Evolutionary conservation across 2,329 filamentous ascomycete species (phyloP).

Genomic region (Claviceps arundinis): DNA sequence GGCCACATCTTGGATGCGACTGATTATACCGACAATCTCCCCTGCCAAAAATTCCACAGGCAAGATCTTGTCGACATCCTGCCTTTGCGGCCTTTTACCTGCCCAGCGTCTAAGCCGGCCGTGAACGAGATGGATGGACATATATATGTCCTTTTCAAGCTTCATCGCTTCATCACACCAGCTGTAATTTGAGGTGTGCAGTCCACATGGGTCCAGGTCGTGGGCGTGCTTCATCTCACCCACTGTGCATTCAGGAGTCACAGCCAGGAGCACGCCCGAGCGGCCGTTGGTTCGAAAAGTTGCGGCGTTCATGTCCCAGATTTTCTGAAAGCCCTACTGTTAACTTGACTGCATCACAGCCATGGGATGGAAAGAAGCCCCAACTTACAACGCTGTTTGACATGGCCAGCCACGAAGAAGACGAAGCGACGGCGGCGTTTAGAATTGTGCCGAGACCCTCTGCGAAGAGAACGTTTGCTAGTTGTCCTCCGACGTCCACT

Average conservation of each 20-base stretch:
- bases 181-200: not conserved
- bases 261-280: slow-evolving; percentile 14
- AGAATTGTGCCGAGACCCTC: slow-evolving; percentile 13
- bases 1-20: slow-evolving; percentile 1
- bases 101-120: not conserved
- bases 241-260: slow-evolving; percentile 14
- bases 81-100: not conserved
- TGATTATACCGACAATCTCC: slow-evolving; percentile 1
- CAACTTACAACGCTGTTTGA: slow-evolving; percentile 13
- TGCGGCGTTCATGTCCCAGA: slow-evolving; percentile 15
- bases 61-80: not conserved
- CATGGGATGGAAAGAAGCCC: not conserved
- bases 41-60: slow-evolving; percentile 2
- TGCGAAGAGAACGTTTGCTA: slow-evolving; percentile 9
- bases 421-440: slow-evolving; percentile 11
- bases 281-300: slow-evolving; percentile 8
- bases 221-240: slow-evolving; percentile 7
- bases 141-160: slow-evolving; percentile 7
- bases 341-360: not conserved
- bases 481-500: slow-evolving; percentile 9
- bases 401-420: slow-evolving; percentile 12
- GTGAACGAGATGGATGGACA: slow-evolving; percentile 6
- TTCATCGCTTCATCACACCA: slow-evolving; percentile 9
- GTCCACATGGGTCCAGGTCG: slow-evolving; percentile 5
- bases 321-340: slow-evolving; percentile 10